A percentile compares a stretch with the other conserved stretches of the same genome.
These are phyloP conservation scores for Fraxinus nigra DNA, from an alignment of 305 asterid species.

Conservation along the genomic window DNA sequence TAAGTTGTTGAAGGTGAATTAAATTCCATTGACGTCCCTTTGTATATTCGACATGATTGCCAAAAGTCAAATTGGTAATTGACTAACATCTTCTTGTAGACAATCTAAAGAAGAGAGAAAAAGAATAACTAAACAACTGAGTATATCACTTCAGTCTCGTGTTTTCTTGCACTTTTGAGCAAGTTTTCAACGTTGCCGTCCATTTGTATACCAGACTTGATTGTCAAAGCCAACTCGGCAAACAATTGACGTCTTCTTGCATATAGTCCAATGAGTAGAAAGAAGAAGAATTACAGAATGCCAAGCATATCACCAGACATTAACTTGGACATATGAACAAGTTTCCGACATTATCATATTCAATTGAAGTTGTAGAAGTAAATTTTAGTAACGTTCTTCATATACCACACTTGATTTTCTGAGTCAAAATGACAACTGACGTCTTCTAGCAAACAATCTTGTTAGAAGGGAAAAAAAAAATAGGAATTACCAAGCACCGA, in stretches of 20 bases:
- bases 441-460: not conserved
- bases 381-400: not conserved
- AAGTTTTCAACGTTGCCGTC: not conserved
- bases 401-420: not conserved
- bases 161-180: not conserved
- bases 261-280: not conserved
- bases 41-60: not conserved
- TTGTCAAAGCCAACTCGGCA: not conserved
- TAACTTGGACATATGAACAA: too few relatives aligned
- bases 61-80: too few relatives aligned
- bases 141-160: not conserved
- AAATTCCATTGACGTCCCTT: not conserved
- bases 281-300: not conserved
- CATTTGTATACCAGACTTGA: not conserved
- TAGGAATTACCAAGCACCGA: not conserved
- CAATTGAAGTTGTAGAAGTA: not conserved
- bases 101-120: not conserved
- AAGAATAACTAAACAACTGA: not conserved
- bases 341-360: not conserved
- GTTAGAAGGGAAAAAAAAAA: not conserved
- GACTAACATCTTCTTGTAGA: not conserved
- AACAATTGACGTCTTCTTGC: not conserved
- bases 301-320: not conserved
- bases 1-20: not conserved
- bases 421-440: not conserved